Evolutionary conservation across 805 yeast genomes (phyloP), one percentile per base, ranked within the genome.

Genomic region (Jamesozyma gamospora): DNA sequence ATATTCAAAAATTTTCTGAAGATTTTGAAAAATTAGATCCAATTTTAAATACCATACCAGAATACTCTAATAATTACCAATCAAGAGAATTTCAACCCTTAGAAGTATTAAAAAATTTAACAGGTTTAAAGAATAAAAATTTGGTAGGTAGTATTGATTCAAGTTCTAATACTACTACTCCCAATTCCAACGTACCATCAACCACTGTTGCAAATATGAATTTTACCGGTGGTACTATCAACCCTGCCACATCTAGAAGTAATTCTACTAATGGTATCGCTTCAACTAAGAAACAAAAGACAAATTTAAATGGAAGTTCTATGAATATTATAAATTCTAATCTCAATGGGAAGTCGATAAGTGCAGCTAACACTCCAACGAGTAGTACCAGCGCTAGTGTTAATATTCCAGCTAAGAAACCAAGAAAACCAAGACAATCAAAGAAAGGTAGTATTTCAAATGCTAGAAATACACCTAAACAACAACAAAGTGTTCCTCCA

Each of bases 381-480:
- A 31, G 12, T 14, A 14, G 12, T n/a, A 17, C 16, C 17, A 44
- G 43, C 8, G 26, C 47, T 7, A 31, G 41, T n/a, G 7, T 12
- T 15, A 41, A 45, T 19, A 37, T 49, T 3, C 34, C 52, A 8
- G 40, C 53, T 4, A 55, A 55, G 41, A 56, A 54, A 26, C 54
- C 56, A 37, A 42, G 58, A 36, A 55, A 53, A 35, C 56, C 58
- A 32, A 52, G 60, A 31, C 45, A 41, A 28, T 31, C 36, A 24
- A 38, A 30, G 29, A 35, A 29, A 29, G 4, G 28, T 18, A 21
- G 14, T 11, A 18, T 32, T 4, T 19, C 34, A 17, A 13, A 17
- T 17, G 16, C 34, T 17, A 31, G 17, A 12, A 6, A 16, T 3
- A 18, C 34, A 17, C 14, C 34, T 12, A 31, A 17, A 24, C 21